Evolutionary conservation across 306 rosid species (phyloP), one percentile per base, ranked within the genome.

Genomic region (Phaseolus lunatus): DNA sequence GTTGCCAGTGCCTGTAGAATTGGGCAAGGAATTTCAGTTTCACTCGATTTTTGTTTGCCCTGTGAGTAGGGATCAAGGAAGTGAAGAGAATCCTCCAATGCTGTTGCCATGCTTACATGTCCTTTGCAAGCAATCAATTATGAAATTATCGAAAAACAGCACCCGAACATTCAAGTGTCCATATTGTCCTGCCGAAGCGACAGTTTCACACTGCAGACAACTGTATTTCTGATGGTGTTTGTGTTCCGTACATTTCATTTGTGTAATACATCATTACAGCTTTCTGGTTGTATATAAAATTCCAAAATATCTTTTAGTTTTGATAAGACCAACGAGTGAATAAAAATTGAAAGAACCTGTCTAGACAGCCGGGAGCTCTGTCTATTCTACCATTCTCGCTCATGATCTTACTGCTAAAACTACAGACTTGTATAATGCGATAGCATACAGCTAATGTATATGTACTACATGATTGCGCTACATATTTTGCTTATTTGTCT

Each of bases 41-140:
- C 98, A 93, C 82, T 93, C 98, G 0, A 87, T 90, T 67, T 90
- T 90, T 75, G 98, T 90, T 26, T 93, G 98, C 86, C 98, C 96
- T 3, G 98, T 93, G 76, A 90, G 94, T 66, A 84, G 94, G 82
- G 98, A 93, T 43, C 96, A 90, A 85, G 84, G 86, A 24, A 90
- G 91, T 45, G 93, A 90, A 9, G 98, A 90, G 81, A 93, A 93
- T 88, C 96, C 94, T 14, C 93, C 98, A 2, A 88, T 90, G 96
- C 49, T 90, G 81, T 82, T 93, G 83, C 94, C 98, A 9, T 93
- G 98, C 74, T 85, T 86, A 52, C 97, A 93, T 59, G 97, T 88
- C 79, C 97, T 93, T 49, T 93, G 96, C 89, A 89, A 89, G 86
- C 97, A 93, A 70, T 93, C 97, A 8, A 90, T 93, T 77, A 45